Conservation (phyloP, 805 yeast genomes). For the Tetrapisispora iriomotensis region DNA sequence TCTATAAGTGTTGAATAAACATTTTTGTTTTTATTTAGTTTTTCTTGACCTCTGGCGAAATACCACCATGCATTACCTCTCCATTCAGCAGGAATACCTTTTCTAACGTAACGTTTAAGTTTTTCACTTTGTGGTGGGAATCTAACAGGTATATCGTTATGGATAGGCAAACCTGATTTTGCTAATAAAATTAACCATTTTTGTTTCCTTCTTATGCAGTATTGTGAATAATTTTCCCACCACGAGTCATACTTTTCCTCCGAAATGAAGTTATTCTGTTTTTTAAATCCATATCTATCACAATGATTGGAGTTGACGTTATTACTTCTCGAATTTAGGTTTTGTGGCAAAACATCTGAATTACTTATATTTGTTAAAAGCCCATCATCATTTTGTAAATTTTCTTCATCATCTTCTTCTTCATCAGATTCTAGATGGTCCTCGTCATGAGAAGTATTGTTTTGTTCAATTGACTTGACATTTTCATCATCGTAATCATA, state of each 20-base stretch:
- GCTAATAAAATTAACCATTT: constrained; percentile 69
- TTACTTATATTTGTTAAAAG: not conserved
- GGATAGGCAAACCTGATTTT: constrained; percentile 50
- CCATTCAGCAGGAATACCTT: constrained; percentile 96
- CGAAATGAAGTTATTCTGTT: constrained; percentile 45
- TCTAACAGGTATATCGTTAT: constrained; percentile 45
- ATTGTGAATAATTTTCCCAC: constrained; percentile 61
- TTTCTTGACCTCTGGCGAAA: constrained; percentile 79
- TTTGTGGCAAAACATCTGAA: constrained; percentile 1
- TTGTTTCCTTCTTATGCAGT: constrained; percentile 51
- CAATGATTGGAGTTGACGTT: constrained; percentile 20
- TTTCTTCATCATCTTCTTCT: constrained; percentile 2
- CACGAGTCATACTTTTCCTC: constrained; percentile 56
- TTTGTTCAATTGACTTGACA: constrained; percentile 3
- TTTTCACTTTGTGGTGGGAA: constrained; percentile 76
- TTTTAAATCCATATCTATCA: constrained; percentile 85
- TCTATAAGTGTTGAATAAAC: constrained; percentile 60
- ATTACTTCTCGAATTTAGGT: not conserved
- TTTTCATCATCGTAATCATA: constrained; percentile 26
- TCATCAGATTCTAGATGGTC: constrained; percentile 6
- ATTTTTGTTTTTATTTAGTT: constrained; percentile 58
- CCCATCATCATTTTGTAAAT: not conserved
- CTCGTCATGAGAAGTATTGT: constrained; percentile 4
- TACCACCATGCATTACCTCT: constrained; percentile 95
- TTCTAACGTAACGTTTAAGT: constrained; percentile 69